Conservation (phyloP, 495 filamentous ascomycete species). For the Pseudotulostoma volvatum region DNA sequence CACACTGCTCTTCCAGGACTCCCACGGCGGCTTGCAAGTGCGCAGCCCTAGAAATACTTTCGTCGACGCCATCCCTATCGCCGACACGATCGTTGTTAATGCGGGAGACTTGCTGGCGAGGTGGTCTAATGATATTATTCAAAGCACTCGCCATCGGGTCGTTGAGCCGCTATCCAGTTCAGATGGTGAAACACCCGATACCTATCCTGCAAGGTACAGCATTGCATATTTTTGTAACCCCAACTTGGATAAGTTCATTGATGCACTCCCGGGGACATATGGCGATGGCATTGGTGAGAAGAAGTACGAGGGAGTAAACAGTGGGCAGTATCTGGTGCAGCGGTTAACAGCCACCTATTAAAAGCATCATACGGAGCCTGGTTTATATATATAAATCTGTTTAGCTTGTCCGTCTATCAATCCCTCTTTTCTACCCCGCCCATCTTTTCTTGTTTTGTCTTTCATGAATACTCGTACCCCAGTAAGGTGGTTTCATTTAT, state of each 20-base stretch:
- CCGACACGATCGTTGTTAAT: conserved; percentile 50
- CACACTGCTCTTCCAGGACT: conserved; percentile 41
- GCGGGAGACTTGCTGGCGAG: conserved; percentile 76
- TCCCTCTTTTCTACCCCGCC: too few relatives aligned
- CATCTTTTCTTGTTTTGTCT: too few relatives aligned
- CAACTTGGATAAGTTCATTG: conserved; percentile 60
- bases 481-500: too few relatives aligned
- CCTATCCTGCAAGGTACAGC: conserved; percentile 32
- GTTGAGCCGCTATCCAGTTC: conserved; percentile 45
- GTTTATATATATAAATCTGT: too few relatives aligned
- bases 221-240: conserved; percentile 83
- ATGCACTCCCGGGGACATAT: conserved; percentile 77
- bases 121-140: conserved; percentile 85
- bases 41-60: conserved; percentile 34
- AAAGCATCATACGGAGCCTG: too few relatives aligned
- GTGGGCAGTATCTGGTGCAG: conserved; percentile 69
- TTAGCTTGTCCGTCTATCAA: too few relatives aligned
- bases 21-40: conserved; percentile 36
- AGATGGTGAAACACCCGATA: conserved; percentile 11
- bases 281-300: conserved; percentile 46
- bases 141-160: conserved; percentile 76
- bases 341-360: conserved; percentile 58
- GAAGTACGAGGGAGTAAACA: conserved; percentile 66
- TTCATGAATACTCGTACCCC: too few relatives aligned
- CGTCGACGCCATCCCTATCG: conserved; percentile 37